These are phyloP conservation scores for Solanum pimpinellifolium DNA, from an alignment of 257 asterid genomes.

Conservation along the genomic window DNA sequence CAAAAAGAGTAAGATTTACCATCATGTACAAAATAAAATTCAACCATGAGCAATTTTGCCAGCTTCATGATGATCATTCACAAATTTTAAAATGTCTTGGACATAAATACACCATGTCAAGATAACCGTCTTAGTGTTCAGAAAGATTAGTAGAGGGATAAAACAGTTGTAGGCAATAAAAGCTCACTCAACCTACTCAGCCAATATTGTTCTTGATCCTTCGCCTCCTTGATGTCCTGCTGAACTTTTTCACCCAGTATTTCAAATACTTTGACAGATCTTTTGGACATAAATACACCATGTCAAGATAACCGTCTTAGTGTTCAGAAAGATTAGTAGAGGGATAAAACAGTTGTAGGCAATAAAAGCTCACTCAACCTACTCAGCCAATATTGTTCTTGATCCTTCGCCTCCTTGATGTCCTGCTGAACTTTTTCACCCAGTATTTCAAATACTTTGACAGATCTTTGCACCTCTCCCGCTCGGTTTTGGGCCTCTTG, in stretches of 20 bases:
- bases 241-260: slow-evolving; percentile 7
- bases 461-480: slow-evolving; percentile 4
- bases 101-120: background rate
- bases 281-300: background rate
- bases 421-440: slow-evolving; percentile 6
- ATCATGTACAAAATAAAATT: background rate
- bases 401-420: slow-evolving; percentile 10
- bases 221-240: slow-evolving; percentile 9
- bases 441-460: slow-evolving; percentile 12
- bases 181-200: slow-evolving; percentile 15
- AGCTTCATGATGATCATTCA: background rate
- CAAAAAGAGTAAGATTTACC: background rate
- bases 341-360: background rate
- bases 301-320: background rate
- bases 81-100: background rate
- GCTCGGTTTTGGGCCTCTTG: background rate
- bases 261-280: slow-evolving; percentile 12
- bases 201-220: slow-evolving; percentile 16
- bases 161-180: slow-evolving; percentile 3
- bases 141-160: background rate
- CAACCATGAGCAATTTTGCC: background rate
- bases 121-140: background rate
- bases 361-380: slow-evolving; percentile 17
- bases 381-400: slow-evolving; percentile 14
- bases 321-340: background rate